Evolutionary conservation across 2,329 filamentous ascomycete species (phyloP).

Genomic region (Cladosporium sp.): DNA sequence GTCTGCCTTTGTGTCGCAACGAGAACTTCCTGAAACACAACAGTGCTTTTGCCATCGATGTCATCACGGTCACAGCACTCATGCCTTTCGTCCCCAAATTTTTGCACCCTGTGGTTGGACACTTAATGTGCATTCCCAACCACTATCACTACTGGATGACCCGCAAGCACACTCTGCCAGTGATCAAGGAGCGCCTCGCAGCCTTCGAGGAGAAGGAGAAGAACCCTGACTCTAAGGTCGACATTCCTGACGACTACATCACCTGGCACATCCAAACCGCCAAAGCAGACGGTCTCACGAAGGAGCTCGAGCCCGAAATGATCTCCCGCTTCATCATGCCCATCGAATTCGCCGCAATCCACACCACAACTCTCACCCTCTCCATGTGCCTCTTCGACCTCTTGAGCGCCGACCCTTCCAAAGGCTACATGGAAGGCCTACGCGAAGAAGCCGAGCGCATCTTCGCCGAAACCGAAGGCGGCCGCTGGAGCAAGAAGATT

Average conservation of each 20-base stretch:
- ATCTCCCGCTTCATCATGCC: constrained; percentile 52
- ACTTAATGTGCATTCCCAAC: constrained; percentile 43
- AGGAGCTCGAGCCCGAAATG: constrained; percentile 45
- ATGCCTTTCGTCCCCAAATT: constrained; percentile 45
- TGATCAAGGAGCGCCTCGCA: constrained; percentile 48
- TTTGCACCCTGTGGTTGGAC: constrained; percentile 49
- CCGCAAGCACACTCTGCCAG: constrained; percentile 40
- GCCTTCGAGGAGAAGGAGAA: constrained; percentile 43
- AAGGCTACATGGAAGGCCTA: constrained; percentile 33
- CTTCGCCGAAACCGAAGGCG: constrained; percentile 12
- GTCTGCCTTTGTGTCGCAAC: constrained; percentile 43
- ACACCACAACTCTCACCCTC: constrained; percentile 54
- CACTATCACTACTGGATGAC: constrained; percentile 46
- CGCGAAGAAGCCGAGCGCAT: constrained; percentile 27
- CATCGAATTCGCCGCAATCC: constrained; percentile 56
- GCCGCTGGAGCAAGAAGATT: constrained; percentile 22
- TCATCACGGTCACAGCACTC: constrained; percentile 35
- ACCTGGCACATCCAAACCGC: constrained; percentile 56
- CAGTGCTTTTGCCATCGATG: constrained; percentile 48
- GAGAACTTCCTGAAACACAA: constrained; percentile 45
- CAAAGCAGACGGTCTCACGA: constrained; percentile 37
- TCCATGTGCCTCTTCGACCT: constrained; percentile 48
- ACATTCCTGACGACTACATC: constrained; percentile 53
- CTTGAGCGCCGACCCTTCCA: constrained; percentile 36
- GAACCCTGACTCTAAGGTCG: constrained; percentile 41